phyloP scores from a whole-genome alignment of 2,329 filamentous ascomycete genomes.

The Pseudogymnoascus sp. region DNA sequence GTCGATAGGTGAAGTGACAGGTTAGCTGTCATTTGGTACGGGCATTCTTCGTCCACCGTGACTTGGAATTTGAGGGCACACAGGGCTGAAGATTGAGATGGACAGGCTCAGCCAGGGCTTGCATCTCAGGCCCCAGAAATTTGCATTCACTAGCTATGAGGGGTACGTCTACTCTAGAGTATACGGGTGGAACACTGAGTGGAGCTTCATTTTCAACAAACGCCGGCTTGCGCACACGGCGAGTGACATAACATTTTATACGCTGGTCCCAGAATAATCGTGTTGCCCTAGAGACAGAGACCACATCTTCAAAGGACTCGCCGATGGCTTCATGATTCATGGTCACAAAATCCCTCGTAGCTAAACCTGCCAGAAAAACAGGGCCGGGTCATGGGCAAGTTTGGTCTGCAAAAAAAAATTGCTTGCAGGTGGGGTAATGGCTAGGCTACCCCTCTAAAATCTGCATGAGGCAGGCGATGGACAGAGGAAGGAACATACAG shows the following conservation, averaged over 20 bases:
- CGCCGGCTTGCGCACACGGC: neutral
- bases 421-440: neutral
- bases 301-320: neutral
- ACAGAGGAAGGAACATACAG: neutral
- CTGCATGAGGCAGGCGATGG: neutral
- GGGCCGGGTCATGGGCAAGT: neutral
- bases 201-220: neutral
- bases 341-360: neutral
- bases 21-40: neutral
- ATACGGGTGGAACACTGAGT: neutral
- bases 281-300: slow-evolving; percentile 7
- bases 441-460: neutral
- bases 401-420: slow-evolving; percentile 5
- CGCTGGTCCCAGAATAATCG: neutral
- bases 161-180: neutral
- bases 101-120: neutral
- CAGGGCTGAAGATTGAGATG: neutral
- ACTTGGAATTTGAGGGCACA: neutral
- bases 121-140: neutral
- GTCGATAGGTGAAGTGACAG: neutral
- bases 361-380: neutral
- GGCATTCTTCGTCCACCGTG: neutral
- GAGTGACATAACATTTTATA: slow-evolving; percentile 4
- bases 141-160: neutral
- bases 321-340: slow-evolving; percentile 2